Percentiles rank a stretch among this genome's conserved stretches.
These are phyloP conservation scores for Coniochaeta ligniaria DNA, from an alignment of 2,329 filamentous ascomycete genomes.

Conservation along the genomic window DNA sequence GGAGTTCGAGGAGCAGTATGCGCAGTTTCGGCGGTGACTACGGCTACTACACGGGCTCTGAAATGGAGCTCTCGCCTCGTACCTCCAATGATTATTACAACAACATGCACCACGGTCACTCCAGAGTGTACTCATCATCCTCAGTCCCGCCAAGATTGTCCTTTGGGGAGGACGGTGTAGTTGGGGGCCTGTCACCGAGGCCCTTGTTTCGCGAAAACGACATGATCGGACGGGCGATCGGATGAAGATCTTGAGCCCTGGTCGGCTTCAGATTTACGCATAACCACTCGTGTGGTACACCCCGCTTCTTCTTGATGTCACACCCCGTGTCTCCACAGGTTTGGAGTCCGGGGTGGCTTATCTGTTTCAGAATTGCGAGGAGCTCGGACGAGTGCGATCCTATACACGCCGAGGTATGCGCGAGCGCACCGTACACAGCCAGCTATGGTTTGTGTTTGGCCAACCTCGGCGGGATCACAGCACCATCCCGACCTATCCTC, in stretches of 20 bases:
- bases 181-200: slow-evolving; percentile 41
- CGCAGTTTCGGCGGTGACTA: slow-evolving; percentile 29
- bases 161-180: slow-evolving; percentile 36
- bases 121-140: slow-evolving; percentile 35
- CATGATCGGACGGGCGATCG: slow-evolving; percentile 47
- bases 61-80: slow-evolving; percentile 25
- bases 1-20: slow-evolving; percentile 38
- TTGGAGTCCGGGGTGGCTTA: neutral
- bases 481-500: neutral
- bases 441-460: neutral
- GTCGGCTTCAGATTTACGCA: neutral
- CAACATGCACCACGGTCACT: slow-evolving; percentile 7
- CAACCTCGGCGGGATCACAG: neutral
- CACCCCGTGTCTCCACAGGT: neutral
- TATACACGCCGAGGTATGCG: neutral
- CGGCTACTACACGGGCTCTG: slow-evolving; percentile 16
- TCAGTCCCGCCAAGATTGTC: slow-evolving; percentile 35
- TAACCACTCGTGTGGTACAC: neutral
- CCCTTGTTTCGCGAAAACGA: slow-evolving; percentile 32
- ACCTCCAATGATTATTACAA: slow-evolving; percentile 23
- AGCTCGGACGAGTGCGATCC: neutral
- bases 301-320: neutral
- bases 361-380: slow-evolving; percentile 7
- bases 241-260: slow-evolving; percentile 25
- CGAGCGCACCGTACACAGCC: neutral